Conservation (phyloP, 192 early-diverging fungal genomes). For the Coemansia sp. region DNA sequence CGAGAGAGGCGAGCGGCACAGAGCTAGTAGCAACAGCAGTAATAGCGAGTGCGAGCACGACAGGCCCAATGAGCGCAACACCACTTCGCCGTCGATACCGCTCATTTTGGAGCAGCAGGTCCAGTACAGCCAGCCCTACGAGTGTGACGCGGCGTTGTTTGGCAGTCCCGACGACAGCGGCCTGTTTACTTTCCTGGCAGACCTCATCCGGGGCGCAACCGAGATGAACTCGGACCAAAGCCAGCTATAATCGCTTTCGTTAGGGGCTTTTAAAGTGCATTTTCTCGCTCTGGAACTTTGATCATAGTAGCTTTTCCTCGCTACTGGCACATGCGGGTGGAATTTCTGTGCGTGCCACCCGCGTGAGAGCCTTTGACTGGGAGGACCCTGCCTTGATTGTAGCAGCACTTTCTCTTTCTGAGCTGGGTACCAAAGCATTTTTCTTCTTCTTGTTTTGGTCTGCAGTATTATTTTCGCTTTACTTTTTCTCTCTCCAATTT, state of each 20-base stretch:
- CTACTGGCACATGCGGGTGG: too few relatives aligned
- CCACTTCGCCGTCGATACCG: conserved; percentile 37
- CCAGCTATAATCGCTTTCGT: too few relatives aligned
- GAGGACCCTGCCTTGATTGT: too few relatives aligned
- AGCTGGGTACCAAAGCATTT: too few relatives aligned
- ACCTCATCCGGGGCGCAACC: conserved; percentile 18
- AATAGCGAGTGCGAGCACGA: conserved; percentile 8
- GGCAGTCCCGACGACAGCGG: background rate
- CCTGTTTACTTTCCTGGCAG: conserved; percentile 30
- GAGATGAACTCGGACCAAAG: too few relatives aligned
- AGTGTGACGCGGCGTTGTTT: conserved; percentile 1
- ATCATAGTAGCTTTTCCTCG: too few relatives aligned
- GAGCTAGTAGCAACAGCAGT: conserved; percentile 16
- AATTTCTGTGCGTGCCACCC: too few relatives aligned
- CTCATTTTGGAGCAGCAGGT: conserved; percentile 34
- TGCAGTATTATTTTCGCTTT: background rate
- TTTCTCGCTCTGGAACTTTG: too few relatives aligned
- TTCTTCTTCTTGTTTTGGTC: background rate
- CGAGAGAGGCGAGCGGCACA: conserved; percentile 22
- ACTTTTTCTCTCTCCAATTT: background rate
- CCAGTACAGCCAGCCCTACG: conserved; percentile 1
- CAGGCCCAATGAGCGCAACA: conserved; percentile 7
- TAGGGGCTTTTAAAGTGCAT: too few relatives aligned
- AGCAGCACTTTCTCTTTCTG: too few relatives aligned
- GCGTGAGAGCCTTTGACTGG: too few relatives aligned